phyloP scores from a whole-genome alignment of 345 rosid species.

The Adansonia digitata region DNA sequence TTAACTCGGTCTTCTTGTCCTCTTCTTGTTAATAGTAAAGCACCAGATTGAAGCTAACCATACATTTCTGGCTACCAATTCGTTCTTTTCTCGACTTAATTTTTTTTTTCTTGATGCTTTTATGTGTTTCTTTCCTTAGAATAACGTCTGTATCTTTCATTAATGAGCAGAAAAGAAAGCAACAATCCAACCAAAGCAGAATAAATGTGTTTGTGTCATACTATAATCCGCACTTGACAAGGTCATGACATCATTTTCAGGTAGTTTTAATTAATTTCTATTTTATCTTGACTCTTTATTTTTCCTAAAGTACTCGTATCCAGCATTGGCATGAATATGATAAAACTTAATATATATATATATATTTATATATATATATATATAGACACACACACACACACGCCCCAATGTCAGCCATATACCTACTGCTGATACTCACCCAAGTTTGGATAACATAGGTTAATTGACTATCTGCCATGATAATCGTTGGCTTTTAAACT shows the following conservation, averaged over 20 bases:
- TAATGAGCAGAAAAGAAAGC: conserved; percentile 67
- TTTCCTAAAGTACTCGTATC: background rate
- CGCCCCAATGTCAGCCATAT: background rate
- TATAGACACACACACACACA: too few relatives aligned
- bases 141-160: conserved; percentile 16
- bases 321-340: background rate
- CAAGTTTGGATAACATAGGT: background rate
- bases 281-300: background rate
- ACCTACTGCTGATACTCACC: background rate
- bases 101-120: background rate
- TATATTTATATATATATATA: too few relatives aligned
- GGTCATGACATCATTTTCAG: conserved; percentile 21
- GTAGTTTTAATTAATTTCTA: conserved; percentile 12
- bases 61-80: conserved; percentile 7
- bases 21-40: background rate
- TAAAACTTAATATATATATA: too few relatives aligned
- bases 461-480: background rate
- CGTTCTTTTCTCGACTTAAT: conserved; percentile 10
- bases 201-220: conserved; percentile 73
- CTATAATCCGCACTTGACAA: conserved; percentile 36
- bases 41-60: conserved; percentile 1
- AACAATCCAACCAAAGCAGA: conserved; percentile 50
- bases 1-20: background rate
- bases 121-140: background rate
- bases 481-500: background rate